Conservation (phyloP, 805 yeast species). For the Metschnikowia arizonensis region DNA sequence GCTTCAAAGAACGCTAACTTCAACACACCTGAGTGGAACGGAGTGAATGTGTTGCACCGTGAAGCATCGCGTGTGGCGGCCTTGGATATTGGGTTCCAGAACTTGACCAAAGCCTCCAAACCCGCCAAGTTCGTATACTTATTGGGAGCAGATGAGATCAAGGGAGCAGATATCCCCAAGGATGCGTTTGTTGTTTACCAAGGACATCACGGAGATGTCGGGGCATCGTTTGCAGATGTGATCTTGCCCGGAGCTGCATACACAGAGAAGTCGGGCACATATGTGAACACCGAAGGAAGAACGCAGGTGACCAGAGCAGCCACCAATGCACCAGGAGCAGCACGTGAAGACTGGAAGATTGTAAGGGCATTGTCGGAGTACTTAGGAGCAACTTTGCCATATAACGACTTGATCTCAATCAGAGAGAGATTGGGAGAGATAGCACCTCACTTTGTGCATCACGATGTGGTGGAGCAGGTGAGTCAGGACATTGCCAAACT, state of each 20-base stretch:
- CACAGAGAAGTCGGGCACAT: slow-evolving; percentile 82
- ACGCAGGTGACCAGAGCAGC: slow-evolving; percentile 84
- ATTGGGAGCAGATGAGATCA: slow-evolving; percentile 79
- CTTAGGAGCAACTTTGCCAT: slow-evolving; percentile 65
- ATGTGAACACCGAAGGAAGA: slow-evolving; percentile 87
- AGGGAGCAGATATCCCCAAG: slow-evolving; percentile 64
- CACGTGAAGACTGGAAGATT: slow-evolving; percentile 91
- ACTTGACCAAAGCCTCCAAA: slow-evolving; percentile 42
- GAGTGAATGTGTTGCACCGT: slow-evolving; percentile 74
- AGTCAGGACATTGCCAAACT: slow-evolving; percentile 52
- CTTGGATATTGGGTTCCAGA: slow-evolving; percentile 74
- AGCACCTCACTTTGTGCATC: slow-evolving; percentile 76
- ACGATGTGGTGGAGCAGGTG: slow-evolving; percentile 69
- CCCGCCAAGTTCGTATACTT: slow-evolving; percentile 73
- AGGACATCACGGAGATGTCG: slow-evolving; percentile 89
- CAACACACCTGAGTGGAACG: slow-evolving; percentile 74
- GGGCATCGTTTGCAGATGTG: slow-evolving; percentile 86
- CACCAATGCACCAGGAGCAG: slow-evolving; percentile 80
- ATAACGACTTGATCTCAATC: slow-evolving; percentile 65
- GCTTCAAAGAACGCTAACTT: slow-evolving; percentile 53
- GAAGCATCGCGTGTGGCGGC: slow-evolving; percentile 88
- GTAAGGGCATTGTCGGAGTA: slow-evolving; percentile 79
- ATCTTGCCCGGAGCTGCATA: slow-evolving; percentile 84
- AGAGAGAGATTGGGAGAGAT: slow-evolving; percentile 68
- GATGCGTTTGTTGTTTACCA: slow-evolving; percentile 87